These are phyloP conservation scores for Neoboletus magnificus DNA, from an alignment of 768 basidiomycete genomes.

Conservation along the genomic window DNA sequence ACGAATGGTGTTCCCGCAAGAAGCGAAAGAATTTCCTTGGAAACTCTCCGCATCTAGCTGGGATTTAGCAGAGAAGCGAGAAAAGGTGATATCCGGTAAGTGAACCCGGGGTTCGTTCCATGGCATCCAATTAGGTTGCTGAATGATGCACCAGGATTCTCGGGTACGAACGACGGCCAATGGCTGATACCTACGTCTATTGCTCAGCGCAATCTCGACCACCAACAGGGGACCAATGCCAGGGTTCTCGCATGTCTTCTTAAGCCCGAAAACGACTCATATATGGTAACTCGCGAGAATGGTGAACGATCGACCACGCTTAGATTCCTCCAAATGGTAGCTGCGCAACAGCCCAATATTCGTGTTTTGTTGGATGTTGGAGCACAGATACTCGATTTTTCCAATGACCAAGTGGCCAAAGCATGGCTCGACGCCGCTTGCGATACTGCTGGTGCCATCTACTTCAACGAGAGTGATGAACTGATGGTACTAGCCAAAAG, in stretches of 20 bases:
- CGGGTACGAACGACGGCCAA: slow-evolving; percentile 36
- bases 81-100: slow-evolving; percentile 5
- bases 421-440: too few species aligned
- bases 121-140: not conserved
- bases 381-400: too few species aligned
- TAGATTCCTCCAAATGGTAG: slow-evolving; percentile 26
- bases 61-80: slow-evolving; percentile 33
- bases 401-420: too few species aligned
- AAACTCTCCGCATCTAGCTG: slow-evolving; percentile 32
- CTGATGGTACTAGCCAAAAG: too few species aligned
- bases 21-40: slow-evolving; percentile 29
- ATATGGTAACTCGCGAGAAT: slow-evolving; percentile 2
- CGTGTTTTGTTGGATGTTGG: slow-evolving; percentile 32
- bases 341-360: slow-evolving; percentile 32
- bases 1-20: slow-evolving; percentile 32
- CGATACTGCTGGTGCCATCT: too few species aligned
- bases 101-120: not conserved
- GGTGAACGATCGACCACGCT: not conserved
- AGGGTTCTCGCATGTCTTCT: slow-evolving; percentile 28
- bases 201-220: slow-evolving; percentile 22
- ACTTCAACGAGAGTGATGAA: too few species aligned
- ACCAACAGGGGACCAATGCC: slow-evolving; percentile 41
- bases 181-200: slow-evolving; percentile 37
- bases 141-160: slow-evolving; percentile 27
- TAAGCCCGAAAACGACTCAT: slow-evolving; percentile 14